Evolutionary conservation across 2,329 filamentous ascomycete genomes (phyloP).

Genomic region (Colletotrichum sp.): DNA sequence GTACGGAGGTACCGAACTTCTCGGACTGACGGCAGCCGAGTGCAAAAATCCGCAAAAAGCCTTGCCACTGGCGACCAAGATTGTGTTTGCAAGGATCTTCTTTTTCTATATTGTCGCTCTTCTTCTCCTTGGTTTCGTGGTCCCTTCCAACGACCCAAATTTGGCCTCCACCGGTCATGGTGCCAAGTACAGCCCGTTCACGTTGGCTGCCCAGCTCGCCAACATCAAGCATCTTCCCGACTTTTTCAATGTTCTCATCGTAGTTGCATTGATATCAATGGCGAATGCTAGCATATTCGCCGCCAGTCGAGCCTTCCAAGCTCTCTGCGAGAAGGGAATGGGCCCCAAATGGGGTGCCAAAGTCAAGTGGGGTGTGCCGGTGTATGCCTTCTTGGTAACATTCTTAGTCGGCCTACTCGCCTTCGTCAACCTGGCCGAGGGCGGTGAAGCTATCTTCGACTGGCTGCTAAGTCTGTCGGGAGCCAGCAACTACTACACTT

Average conservation of each 20-base stretch:
- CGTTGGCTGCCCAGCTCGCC: conserved; percentile 30
- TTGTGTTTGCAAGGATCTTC: conserved; percentile 67
- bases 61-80: conserved; percentile 83
- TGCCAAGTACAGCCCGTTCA: conserved; percentile 30
- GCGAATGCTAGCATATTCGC: conserved; percentile 47
- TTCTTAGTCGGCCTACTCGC: conserved; percentile 46
- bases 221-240: conserved; percentile 29
- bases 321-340: conserved; percentile 39
- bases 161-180: conserved; percentile 34
- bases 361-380: conserved; percentile 44
- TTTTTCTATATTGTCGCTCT: conserved; percentile 60
- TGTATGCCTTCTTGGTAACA: conserved; percentile 43
- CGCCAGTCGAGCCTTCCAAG: conserved; percentile 39
- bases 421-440: conserved; percentile 44
- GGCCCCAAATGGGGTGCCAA: conserved; percentile 32
- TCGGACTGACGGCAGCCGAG: conserved; percentile 49
- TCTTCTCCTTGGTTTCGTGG: conserved; percentile 55
- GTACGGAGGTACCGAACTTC: conserved; percentile 50
- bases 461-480: conserved; percentile 53
- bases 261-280: conserved; percentile 40
- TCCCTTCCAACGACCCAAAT: conserved; percentile 48
- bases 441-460: conserved; percentile 43
- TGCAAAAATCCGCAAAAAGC: conserved; percentile 58
- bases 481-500: conserved; percentile 52
- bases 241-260: conserved; percentile 41